Percentiles rank a stretch among this genome's conserved stretches.
Conservation (phyloP, 2,329 filamentous ascomycete species). For the Fusarium praegraminearum region DNA sequence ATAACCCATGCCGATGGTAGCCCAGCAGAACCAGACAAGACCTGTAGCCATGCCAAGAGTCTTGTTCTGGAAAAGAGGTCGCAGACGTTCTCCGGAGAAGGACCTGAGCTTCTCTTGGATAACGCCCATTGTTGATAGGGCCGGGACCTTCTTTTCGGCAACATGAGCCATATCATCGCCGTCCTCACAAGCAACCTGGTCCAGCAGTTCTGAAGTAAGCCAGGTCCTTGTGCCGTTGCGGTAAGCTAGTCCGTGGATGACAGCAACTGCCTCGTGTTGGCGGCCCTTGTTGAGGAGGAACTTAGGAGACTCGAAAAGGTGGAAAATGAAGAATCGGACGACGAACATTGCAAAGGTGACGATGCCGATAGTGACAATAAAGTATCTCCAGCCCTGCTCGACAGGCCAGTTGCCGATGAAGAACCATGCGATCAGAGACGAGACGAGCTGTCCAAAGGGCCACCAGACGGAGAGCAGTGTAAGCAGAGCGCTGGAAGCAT, state of each 20-base stretch:
- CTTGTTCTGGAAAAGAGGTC: constrained; percentile 71
- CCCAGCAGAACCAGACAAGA: constrained; percentile 83
- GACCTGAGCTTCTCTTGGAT: constrained; percentile 70
- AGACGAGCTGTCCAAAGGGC: constrained; percentile 83
- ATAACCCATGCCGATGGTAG: constrained; percentile 86
- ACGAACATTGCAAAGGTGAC: constrained; percentile 83
- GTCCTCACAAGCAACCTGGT: constrained; percentile 63
- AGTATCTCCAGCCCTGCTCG: constrained; percentile 81
- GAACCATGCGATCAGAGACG: constrained; percentile 79
- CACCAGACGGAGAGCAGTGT: constrained; percentile 89
- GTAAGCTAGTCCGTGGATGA: constrained; percentile 81
- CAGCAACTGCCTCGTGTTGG: constrained; percentile 81
- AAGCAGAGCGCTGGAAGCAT: constrained; percentile 77
- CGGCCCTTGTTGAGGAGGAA: constrained; percentile 81
- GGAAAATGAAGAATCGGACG: constrained; percentile 82
- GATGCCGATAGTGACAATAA: constrained; percentile 77
- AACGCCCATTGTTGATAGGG: constrained; percentile 53
- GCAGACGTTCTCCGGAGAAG: constrained; percentile 75
- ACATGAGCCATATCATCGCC: constrained; percentile 45
- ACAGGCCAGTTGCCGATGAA: constrained; percentile 77
- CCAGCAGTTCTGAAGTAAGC: constrained; percentile 78
- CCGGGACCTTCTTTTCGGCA: constrained; percentile 20
- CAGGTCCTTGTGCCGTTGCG: constrained; percentile 78
- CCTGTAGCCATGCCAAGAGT: constrained; percentile 64
- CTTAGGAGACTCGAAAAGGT: constrained; percentile 87